Conservation (phyloP, 768 basidiomycete genomes). For the Russula sp. region DNA sequence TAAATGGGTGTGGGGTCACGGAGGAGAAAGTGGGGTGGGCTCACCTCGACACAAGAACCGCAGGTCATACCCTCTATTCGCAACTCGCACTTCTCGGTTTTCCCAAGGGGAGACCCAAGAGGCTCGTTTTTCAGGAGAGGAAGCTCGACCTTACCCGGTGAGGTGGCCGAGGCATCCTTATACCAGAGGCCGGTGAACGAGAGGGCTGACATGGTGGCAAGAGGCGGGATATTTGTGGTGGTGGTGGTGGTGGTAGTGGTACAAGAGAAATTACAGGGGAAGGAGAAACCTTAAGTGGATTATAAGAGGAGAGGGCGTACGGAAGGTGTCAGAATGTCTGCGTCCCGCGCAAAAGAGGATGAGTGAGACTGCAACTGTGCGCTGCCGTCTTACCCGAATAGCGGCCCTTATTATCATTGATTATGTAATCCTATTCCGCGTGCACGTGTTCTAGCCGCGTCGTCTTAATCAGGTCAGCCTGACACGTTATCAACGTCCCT, state of each 20-base stretch:
- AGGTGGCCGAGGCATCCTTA: not conserved
- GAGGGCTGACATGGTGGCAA: conserved; percentile 15
- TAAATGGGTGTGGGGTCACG: not conserved
- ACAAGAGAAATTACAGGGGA: not conserved
- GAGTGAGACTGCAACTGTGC: not conserved
- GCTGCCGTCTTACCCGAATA: no score
- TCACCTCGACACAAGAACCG: conserved; percentile 81
- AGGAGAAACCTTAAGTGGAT: not conserved
- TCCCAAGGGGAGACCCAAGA: conserved; percentile 31
- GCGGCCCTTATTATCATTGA: no score
- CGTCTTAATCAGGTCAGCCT: not conserved
- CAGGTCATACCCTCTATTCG: conserved; percentile 91
- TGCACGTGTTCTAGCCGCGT: conserved; percentile 17
- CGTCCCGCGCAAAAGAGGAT: conserved; percentile 1
- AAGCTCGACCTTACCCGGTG: conserved; percentile 36
- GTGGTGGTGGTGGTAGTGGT: not conserved
- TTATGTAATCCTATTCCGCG: not conserved
- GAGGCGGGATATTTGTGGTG: not conserved
- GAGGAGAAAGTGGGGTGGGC: conserved; percentile 28
- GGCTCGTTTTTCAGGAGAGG: conserved; percentile 34
- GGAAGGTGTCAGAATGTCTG: not conserved
- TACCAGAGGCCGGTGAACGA: conserved; percentile 25
- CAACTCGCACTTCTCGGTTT: conserved; percentile 64
- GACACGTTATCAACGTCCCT: no score
- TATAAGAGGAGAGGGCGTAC: not conserved